These are phyloP conservation scores for Beauveria asiatica DNA, from an alignment of 2,329 filamentous ascomycete species.

Conservation along the genomic window DNA sequence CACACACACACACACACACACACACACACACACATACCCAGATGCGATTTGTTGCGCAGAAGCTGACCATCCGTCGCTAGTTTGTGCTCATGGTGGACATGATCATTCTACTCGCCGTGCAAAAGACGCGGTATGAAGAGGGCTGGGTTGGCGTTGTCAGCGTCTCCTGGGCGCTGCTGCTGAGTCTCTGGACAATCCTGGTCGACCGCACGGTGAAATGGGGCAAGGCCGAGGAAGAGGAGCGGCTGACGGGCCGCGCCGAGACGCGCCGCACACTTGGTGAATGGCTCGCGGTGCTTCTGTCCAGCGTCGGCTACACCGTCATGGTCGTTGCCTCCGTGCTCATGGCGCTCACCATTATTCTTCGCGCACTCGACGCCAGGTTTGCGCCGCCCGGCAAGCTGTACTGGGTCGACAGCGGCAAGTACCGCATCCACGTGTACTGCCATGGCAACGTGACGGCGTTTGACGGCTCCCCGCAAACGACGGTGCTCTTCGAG, in stretches of 20 bases:
- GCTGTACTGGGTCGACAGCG: conserved; percentile 69
- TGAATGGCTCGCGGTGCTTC: conserved; percentile 76
- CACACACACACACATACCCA: neutral
- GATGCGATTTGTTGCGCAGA: neutral
- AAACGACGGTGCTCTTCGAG: conserved; percentile 81
- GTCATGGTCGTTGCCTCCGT: conserved; percentile 60
- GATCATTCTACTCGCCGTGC: conserved; percentile 70
- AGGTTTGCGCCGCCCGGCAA: conserved; percentile 65
- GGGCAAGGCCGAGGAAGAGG: conserved; percentile 89
- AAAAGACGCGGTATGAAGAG: conserved; percentile 70
- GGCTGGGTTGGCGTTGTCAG: conserved; percentile 85
- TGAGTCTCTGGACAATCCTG: conserved; percentile 68
- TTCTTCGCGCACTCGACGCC: conserved; percentile 72
- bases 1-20: neutral
- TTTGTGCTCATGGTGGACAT: conserved; percentile 48
- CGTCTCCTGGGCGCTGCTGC: conserved; percentile 70
- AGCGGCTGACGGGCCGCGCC: conserved; percentile 78
- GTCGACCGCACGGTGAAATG: conserved; percentile 79
- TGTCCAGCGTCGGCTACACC: conserved; percentile 63
- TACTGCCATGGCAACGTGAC: conserved; percentile 69
- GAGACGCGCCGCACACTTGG: conserved; percentile 74
- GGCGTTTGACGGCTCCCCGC: conserved; percentile 38
- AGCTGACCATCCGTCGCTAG: conserved; percentile 15
- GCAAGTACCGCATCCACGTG: conserved; percentile 81
- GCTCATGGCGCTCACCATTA: conserved; percentile 70